These are phyloP conservation scores for Globisporangium lucens DNA, from an alignment of 352 stramenopile genomes.

Conservation along the genomic window DNA sequence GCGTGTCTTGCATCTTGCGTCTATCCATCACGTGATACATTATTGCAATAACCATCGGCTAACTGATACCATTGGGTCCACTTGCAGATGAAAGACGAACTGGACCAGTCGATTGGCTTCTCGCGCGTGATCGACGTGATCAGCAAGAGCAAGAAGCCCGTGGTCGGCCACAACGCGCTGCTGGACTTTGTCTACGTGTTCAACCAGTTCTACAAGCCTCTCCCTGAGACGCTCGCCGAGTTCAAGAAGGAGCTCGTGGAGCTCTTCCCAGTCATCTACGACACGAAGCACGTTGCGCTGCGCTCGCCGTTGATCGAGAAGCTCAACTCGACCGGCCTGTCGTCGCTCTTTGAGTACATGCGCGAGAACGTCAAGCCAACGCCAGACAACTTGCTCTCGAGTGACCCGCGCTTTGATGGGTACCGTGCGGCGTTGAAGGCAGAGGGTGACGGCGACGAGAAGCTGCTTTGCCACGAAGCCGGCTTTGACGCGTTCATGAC, in stretches of 20 bases:
- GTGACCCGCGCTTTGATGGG: slow-evolving; percentile 50
- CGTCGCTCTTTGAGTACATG: slow-evolving; percentile 78
- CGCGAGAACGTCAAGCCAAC: slow-evolving; percentile 55
- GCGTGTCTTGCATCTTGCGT: background rate
- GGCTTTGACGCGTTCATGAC: slow-evolving; percentile 88
- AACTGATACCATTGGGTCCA: background rate
- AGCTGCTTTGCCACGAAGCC: slow-evolving; percentile 76
- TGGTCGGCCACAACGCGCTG: slow-evolving; percentile 81
- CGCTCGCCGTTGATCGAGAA: slow-evolving; percentile 50
- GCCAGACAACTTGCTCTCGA: slow-evolving; percentile 51
- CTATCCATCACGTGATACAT: background rate
- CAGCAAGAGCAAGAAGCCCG: slow-evolving; percentile 67
- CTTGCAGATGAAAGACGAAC: slow-evolving; percentile 46
- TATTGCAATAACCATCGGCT: background rate
- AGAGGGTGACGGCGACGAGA: slow-evolving; percentile 42
- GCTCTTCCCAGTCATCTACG: slow-evolving; percentile 74
- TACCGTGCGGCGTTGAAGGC: slow-evolving; percentile 61
- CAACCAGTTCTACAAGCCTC: slow-evolving; percentile 78
- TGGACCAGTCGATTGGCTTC: slow-evolving; percentile 73
- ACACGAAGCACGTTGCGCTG: slow-evolving; percentile 74
- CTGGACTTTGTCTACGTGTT: slow-evolving; percentile 85
- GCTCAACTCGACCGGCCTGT: slow-evolving; percentile 58
- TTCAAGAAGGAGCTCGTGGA: slow-evolving; percentile 70
- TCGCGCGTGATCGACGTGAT: slow-evolving; percentile 74
- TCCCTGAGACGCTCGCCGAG: slow-evolving; percentile 61